Evolutionary conservation across 139 green algal genomes (phyloP).

Genomic region (Tetradesmus obliquus): DNA sequence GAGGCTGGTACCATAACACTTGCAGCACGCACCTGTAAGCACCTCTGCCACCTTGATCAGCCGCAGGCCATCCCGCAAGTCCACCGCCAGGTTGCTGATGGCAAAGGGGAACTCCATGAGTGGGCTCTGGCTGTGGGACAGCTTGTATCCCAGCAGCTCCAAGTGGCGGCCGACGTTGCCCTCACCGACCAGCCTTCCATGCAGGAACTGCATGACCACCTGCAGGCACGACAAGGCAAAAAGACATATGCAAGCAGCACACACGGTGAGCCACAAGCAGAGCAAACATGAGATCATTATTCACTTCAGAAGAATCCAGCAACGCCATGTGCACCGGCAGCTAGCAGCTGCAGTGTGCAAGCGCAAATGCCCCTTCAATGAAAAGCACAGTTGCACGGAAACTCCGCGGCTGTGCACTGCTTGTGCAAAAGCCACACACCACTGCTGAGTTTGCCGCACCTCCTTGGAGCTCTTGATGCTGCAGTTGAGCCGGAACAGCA

Average conservation of each 20-base stretch:
- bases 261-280: neutral
- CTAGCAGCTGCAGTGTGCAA: neutral
- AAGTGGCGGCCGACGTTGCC: slow-evolving; percentile 82
- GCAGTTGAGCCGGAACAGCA: slow-evolving; percentile 67
- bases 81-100: slow-evolving; percentile 69
- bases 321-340: neutral
- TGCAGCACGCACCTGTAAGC: slow-evolving; percentile 59
- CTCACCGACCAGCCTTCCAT: slow-evolving; percentile 74
- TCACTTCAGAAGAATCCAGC: neutral
- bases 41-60: slow-evolving; percentile 77
- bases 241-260: neutral
- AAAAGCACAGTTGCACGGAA: neutral
- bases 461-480: slow-evolving; percentile 73
- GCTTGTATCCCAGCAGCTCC: slow-evolving; percentile 72
- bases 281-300: neutral
- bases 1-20: neutral
- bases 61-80: slow-evolving; percentile 81
- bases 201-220: slow-evolving; percentile 71
- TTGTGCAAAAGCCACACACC: neutral
- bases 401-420: neutral
- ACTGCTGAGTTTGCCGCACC: slow-evolving; percentile 47
- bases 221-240: slow-evolving; percentile 40
- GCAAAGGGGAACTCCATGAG: slow-evolving; percentile 75
- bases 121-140: slow-evolving; percentile 74
- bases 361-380: neutral